Percentiles rank a stretch among this genome's conserved stretches.
phyloP scores from a whole-genome alignment of 257 asterid species.

The Primulina tabacum region DNA sequence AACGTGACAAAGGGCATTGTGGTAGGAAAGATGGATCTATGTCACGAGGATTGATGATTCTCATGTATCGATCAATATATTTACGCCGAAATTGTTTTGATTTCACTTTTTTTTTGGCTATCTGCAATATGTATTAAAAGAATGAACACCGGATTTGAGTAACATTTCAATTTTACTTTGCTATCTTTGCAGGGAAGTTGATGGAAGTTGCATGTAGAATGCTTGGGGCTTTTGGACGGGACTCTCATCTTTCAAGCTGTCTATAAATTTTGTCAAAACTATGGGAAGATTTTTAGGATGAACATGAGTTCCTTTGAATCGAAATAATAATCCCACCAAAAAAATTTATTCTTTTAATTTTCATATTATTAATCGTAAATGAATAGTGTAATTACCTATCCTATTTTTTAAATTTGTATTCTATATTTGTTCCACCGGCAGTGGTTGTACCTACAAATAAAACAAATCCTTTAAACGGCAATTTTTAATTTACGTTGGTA shows the following conservation, averaged over 20 bases:
- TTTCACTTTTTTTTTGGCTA: not conserved
- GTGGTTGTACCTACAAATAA: not conserved
- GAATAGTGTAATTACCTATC: not conserved
- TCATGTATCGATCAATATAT: no score
- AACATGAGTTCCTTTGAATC: not conserved
- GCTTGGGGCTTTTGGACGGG: constrained; percentile 28
- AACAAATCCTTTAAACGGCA: not conserved
- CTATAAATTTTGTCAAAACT: not conserved
- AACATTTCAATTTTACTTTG: not conserved
- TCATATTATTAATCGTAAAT: no score
- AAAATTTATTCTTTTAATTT: not conserved
- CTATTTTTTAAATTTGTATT: not conserved
- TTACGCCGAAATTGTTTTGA: no score
- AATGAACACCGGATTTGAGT: not conserved
- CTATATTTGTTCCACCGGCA: not conserved
- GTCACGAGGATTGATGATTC: not conserved
- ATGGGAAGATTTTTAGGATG: not conserved
- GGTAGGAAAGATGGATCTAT: not conserved
- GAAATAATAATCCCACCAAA: not conserved
- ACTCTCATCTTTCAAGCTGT: constrained; percentile 16
- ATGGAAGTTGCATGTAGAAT: constrained; percentile 32
- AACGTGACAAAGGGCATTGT: not conserved
- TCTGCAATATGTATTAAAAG: not conserved
- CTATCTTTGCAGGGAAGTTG: constrained; percentile 29
- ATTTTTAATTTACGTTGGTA: not conserved